Evolutionary conservation across 2,329 filamentous ascomycete genomes (phyloP), one percentile per base, ranked within the genome.

Genomic region (Trichophyton benhamiae): DNA sequence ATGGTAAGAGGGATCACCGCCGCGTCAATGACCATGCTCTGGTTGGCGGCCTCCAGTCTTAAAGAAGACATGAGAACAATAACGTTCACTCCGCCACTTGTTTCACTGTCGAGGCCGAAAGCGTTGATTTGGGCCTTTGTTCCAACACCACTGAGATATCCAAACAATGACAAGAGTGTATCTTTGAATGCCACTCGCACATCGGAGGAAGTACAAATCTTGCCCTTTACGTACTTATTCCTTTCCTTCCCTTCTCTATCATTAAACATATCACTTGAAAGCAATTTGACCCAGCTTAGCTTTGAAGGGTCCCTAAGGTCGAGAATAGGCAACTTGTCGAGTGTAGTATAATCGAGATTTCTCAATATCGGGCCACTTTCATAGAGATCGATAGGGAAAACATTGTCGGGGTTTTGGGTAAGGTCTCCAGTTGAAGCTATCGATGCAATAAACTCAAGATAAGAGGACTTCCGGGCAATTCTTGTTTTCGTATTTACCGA

Each of bases 391-490:
- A 64, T 48, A 7, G 62, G 48, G 57, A 65, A 66, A 30, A 59
- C 58, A 38, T 61, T 61, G 33, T 59, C 58, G 9, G 59, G 58
- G 30, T 30, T 33, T 52, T 30, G 48, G 33, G 27, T 20, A 38
- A 64, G 57, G 17, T n/a, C 25, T 25, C 6, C 17, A 5, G 38
- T 36, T 3, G 36, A 20, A 20, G 57, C 44, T 25, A 68, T 25
- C n/a, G 67, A 65, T 25, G 67, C 71, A 15, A 63, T 62, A 42
- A 73, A 62, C 59, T 74, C 71, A 27, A 72, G 60, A 59, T 70
- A 73, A 2, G 65, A 68, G 3, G 69, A 70, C 55, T 68, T 70
- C 44, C 71, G 66, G 6, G 70, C 71, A 44, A 74, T 65, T 22
- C 67, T 64, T 7, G 63, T 65, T 61, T 67, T 71, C 33, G 55